Evolutionary conservation across 805 yeast genomes (phyloP), one percentile per base, ranked within the genome.

Genomic region (Schizosaccharomyces octosporus): DNA sequence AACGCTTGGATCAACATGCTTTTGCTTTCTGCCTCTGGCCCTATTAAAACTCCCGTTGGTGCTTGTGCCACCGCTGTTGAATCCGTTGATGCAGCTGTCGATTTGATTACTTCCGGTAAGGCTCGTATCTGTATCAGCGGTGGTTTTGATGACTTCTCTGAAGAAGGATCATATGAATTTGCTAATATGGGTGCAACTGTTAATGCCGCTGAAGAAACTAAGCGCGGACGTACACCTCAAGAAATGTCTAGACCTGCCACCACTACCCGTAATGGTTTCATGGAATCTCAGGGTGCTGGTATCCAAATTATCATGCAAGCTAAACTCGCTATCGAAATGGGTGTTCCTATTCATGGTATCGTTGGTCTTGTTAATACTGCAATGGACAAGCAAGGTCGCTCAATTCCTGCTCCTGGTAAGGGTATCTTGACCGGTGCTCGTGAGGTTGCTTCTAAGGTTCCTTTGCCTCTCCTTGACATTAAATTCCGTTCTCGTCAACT

Each of bases 201-300:
- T 39, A 87, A 90, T 75, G 78, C 97, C 32, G 70, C 80, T 63
- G 87, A 83, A 63, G 99, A 93, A 76, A 78, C 84, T 67, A 95
- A 80, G 60, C 93, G 87, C 66, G 99, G 99, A 66, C 87, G 99
- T 78, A 87, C 97, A 61, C 97, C 99, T 67, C 78, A 84, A 63
- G 98, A 93, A 75, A 93, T 93, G 97, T 90, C 97, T 32, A 85
- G 99, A 76, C 99, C 99, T 63, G 80, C 97, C 62, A 89, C 99
- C 61, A 84, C 97, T 54, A 78, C 95, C 59, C 86, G 99, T 80
- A 79, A 84, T 68, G 99, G 99, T 68, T 93, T 93, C 79, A 93
- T 93, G 97, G 99, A 93, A 79, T 84, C 98, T 51, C 99, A 93
- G 76, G 99, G 99, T 79, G 81, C 97, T 61, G 99, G 99, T 82